Evolutionary conservation across 768 basidiomycete genomes (phyloP).

Genomic region (Rhizopogon sp.): DNA sequence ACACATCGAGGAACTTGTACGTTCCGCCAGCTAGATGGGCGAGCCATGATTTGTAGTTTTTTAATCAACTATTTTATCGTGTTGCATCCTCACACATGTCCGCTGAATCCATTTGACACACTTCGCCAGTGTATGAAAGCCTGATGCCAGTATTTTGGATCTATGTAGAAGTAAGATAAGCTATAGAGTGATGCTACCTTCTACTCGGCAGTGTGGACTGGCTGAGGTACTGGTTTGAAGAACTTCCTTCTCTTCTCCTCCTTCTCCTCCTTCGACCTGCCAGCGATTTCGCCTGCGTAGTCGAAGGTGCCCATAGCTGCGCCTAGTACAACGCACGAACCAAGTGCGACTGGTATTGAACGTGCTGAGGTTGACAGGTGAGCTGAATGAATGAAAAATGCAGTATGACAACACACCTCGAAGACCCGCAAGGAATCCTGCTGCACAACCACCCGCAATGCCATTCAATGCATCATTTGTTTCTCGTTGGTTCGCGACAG

Average conservation of each 20-base stretch:
- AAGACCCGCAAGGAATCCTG: constrained; percentile 86
- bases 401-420: constrained; percentile 47
- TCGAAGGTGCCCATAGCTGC: constrained; percentile 79
- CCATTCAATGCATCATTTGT: constrained; percentile 80
- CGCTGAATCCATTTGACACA: not conserved
- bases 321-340: constrained; percentile 74
- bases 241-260: constrained; percentile 77
- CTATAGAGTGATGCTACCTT: constrained; percentile 12
- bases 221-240: constrained; percentile 66
- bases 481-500: constrained; percentile 75
- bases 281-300: constrained; percentile 62
- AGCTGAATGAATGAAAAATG: constrained; percentile 5
- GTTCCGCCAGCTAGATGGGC: not conserved
- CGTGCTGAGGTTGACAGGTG: constrained; percentile 46
- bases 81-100: not conserved
- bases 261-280: constrained; percentile 37
- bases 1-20: constrained; percentile 31
- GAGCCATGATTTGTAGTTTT: not conserved
- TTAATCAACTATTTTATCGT: not conserved
- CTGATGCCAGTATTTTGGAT: not conserved
- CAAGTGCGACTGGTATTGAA: constrained; percentile 78
- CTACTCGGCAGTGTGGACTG: constrained; percentile 20
- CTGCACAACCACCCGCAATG: constrained; percentile 85
- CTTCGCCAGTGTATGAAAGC: not conserved
- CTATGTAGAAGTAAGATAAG: not conserved